phyloP scores from a whole-genome alignment of 2,329 filamentous ascomycete genomes.

The Fusarium sp. region DNA sequence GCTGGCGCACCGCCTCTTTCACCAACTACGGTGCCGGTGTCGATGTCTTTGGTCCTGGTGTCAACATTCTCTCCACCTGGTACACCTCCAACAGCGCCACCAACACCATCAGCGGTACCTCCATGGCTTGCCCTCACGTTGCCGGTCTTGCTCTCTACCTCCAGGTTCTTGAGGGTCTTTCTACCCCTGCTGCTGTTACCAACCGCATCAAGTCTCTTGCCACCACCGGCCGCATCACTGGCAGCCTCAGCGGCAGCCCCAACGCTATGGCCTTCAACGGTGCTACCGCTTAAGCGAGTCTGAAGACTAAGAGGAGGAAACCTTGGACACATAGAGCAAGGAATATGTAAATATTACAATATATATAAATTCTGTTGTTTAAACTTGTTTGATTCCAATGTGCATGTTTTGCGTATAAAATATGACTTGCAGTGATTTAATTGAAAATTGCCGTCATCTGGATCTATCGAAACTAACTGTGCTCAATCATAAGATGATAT shows the following conservation, averaged over 20 bases:
- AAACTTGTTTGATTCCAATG: not conserved
- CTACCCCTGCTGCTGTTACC: slow-evolving; percentile 57
- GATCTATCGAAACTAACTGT: not conserved
- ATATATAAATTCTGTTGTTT: not conserved
- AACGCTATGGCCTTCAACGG: slow-evolving; percentile 63
- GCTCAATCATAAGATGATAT: too few species aligned
- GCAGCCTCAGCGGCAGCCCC: slow-evolving; percentile 52
- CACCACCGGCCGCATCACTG: slow-evolving; percentile 53
- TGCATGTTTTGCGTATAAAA: not conserved
- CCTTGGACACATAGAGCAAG: not conserved
- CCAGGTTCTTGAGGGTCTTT: slow-evolving; percentile 56
- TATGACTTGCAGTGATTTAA: not conserved
- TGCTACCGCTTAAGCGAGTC: not conserved
- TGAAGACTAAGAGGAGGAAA: not conserved
- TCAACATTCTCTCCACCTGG: slow-evolving; percentile 56
- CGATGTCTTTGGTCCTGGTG: slow-evolving; percentile 58
- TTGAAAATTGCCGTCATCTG: not conserved
- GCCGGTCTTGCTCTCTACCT: slow-evolving; percentile 56
- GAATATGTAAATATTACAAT: slow-evolving; percentile 1
- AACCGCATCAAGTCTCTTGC: slow-evolving; percentile 56
- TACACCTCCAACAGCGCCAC: slow-evolving; percentile 51
- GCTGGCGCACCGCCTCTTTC: slow-evolving; percentile 55
- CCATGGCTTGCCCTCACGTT: slow-evolving; percentile 56
- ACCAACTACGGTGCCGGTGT: slow-evolving; percentile 61
- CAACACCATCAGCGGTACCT: slow-evolving; percentile 55